Evolutionary conservation across 2,329 filamentous ascomycete genomes (phyloP), one percentile per base, ranked within the genome.

Genomic region (Apiospora arundinis): DNA sequence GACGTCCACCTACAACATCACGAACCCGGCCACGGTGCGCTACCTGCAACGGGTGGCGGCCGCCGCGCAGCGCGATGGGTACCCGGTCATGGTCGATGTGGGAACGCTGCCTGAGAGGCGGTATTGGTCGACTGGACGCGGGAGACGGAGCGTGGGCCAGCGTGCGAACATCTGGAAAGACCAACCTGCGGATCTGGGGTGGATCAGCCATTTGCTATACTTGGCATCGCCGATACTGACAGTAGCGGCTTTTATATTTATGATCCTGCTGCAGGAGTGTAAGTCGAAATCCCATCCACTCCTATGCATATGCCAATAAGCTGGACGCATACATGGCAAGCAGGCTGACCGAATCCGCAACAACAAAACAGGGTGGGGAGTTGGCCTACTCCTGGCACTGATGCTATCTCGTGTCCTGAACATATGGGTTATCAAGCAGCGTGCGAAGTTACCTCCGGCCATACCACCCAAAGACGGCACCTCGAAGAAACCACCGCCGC

Each of bases 321-420:
- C 49, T 5, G 16, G 5, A 32, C 2, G 2, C 49, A 28, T 32
- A 32, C 1, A 21, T 32, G 25, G 49, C 14, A 28, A 40, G 56
- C 18, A 12, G 25, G 32, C 56, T 63, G 32, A 63, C 18, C 5
- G 18, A 21, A 5, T 23, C 32, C 1, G 32, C 21, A 37, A 40
- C 16, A 23, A 63, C 18, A 12, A 14, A 16, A 40, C 70, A 80
- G 82, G 85, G 83, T 89, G 86, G 85, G 85, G 85, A 1, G 76
- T 90, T 2, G 80, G 77, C 2, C 82, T 84, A 12, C 77, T 90
- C 12, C 56, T 84, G 0, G 81, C 84, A 0, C 83, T 91, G 28
- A 86, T 91, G 76, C 65, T 85, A 16, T 86, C 87, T 2, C 88
- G 90, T 18, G 71, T 89, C 11, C 78, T 89, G 70, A 90, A 91